Conservation (phyloP, 768 basidiomycete species). For the Termitomyces sp. region DNA sequence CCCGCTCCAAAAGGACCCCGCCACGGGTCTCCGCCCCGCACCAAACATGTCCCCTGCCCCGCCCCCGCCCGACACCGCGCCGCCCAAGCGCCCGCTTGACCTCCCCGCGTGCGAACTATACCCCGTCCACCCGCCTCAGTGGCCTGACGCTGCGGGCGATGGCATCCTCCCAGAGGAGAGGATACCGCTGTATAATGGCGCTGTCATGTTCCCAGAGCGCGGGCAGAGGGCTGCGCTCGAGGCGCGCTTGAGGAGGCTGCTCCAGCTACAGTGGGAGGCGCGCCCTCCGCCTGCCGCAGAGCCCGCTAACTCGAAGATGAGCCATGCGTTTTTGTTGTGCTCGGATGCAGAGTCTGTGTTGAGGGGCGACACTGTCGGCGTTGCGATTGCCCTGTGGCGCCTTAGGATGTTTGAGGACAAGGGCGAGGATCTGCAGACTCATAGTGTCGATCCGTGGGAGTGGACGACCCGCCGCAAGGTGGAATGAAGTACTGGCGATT, state of each 20-base stretch:
- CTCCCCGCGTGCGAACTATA: background rate
- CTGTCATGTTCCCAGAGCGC: constrained; percentile 56
- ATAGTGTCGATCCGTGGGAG: constrained; percentile 11
- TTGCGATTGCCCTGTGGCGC: constrained; percentile 76
- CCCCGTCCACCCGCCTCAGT: background rate
- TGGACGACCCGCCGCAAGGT: background rate
- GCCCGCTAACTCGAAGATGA: too few species aligned
- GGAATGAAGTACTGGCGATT: too few species aligned
- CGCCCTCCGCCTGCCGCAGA: too few species aligned
- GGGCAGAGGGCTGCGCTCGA: constrained; percentile 59
- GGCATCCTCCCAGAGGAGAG: constrained; percentile 13
- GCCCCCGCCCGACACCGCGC: background rate
- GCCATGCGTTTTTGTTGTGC: constrained; percentile 66
- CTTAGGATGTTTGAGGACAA: constrained; percentile 68
- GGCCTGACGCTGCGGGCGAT: background rate
- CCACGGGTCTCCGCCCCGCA: constrained; percentile 37
- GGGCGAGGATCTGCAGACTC: constrained; percentile 33
- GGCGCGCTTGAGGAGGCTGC: constrained; percentile 38
- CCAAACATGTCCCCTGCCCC: constrained; percentile 12
- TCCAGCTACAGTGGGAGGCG: constrained; percentile 40
- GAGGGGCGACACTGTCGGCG: constrained; percentile 56
- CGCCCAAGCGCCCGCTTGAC: background rate
- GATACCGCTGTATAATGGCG: constrained; percentile 67
- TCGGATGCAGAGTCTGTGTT: constrained; percentile 44
- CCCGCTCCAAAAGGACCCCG: constrained; percentile 51